Conservation (phyloP, 805 yeast species). For the Barnettozyma sp. region DNA sequence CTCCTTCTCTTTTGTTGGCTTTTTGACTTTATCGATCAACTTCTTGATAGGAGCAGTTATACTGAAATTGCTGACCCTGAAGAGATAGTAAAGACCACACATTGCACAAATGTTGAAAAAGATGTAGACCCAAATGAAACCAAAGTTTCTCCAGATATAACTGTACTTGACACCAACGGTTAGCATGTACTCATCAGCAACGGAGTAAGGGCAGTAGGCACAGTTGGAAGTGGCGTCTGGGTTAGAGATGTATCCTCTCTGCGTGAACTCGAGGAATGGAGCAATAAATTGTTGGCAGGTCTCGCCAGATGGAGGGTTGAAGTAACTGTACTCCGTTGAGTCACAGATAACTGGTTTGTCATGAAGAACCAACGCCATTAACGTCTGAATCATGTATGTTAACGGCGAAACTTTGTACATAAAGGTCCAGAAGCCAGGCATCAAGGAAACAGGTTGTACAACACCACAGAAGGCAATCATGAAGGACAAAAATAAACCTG, state of each 20-base stretch:
- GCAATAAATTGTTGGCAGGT: constrained; percentile 53
- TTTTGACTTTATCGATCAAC: constrained; percentile 2
- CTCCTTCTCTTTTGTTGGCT: constrained; percentile 1
- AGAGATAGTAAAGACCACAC: constrained; percentile 22
- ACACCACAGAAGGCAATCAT: constrained; percentile 34
- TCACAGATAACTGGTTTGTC: constrained; percentile 45
- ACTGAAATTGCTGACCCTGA: constrained; percentile 10
- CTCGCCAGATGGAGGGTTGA: constrained; percentile 48
- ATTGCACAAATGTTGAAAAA: constrained; percentile 24
- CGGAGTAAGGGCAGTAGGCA: constrained; percentile 37
- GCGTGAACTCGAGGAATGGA: constrained; percentile 31
- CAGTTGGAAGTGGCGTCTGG: constrained; percentile 43
- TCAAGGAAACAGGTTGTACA: constrained; percentile 30
- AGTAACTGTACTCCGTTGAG: constrained; percentile 39
- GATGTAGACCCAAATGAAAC: constrained; percentile 52
- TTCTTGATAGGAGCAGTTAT: background rate
- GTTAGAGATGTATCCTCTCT: constrained; percentile 52
- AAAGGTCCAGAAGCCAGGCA: constrained; percentile 73
- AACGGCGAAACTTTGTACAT: constrained; percentile 63
- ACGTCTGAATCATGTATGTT: constrained; percentile 49
- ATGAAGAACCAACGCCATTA: constrained; percentile 44
- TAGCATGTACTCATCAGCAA: constrained; percentile 42
- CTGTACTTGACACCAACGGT: constrained; percentile 38
- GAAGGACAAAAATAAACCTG: constrained; percentile 35
- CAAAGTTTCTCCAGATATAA: constrained; percentile 60